Conservation (phyloP, 2,329 filamentous ascomycete genomes). For the Byssothecium circinans region DNA sequence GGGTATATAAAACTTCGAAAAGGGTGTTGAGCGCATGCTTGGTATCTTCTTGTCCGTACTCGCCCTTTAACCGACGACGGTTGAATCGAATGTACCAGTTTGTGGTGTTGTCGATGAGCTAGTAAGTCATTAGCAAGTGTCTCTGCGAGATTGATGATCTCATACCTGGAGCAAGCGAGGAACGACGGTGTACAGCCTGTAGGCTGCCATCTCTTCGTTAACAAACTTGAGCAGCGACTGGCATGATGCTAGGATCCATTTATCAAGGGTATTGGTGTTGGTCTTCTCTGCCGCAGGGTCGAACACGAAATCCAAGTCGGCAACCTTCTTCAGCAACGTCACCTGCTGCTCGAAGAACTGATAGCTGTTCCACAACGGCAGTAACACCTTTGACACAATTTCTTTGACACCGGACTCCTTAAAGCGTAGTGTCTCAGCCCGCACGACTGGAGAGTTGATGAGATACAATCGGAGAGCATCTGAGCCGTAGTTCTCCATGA, state of each 20-base stretch:
- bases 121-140: constrained; percentile 5
- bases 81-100: constrained; percentile 99
- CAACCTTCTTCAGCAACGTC: constrained; percentile 80
- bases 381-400: constrained; percentile 85
- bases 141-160: neutral
- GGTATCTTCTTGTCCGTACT: constrained; percentile 83
- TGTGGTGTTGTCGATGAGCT: constrained; percentile 89
- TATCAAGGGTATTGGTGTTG: constrained; percentile 92
- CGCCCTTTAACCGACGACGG: constrained; percentile 85
- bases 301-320: constrained; percentile 74
- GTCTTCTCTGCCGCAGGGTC: constrained; percentile 72
- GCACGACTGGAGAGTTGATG: constrained; percentile 94
- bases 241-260: constrained; percentile 90
- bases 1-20: constrained; percentile 88
- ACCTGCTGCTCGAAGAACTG: constrained; percentile 95
- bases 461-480: constrained; percentile 93
- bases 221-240: constrained; percentile 91
- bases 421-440: constrained; percentile 86
- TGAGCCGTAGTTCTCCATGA: constrained; percentile 87
- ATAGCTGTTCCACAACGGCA: constrained; percentile 95
- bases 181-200: constrained; percentile 79
- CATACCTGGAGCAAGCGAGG: constrained; percentile 68
- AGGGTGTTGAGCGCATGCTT: constrained; percentile 89
- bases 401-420: constrained; percentile 93
- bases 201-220: constrained; percentile 84